Base-by-base conservation (phyloP, 495 filamentous ascomycete species). In the Penicillium crystallinum region DNA sequence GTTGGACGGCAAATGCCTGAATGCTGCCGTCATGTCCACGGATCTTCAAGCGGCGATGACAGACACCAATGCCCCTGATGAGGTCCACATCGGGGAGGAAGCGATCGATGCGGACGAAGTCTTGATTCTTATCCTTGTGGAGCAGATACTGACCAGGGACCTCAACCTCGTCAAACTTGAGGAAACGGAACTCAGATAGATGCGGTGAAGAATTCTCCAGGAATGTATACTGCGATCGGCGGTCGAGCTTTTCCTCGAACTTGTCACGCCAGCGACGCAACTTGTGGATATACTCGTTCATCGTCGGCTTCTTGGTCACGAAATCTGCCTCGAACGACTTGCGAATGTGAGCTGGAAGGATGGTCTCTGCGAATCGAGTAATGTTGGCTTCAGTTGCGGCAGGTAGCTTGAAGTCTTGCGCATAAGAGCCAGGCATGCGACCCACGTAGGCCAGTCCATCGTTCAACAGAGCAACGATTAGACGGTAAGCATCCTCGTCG, bases 131-230 rank as follows among this genome's bases (percentile, higher is more conserved):
- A 65, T 99, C 95, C 62, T 90, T 91, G 67, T 95, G 95, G 57
- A 91, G 81, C 40, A 99, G 76, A 65, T 99, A 99, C 68, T 99
- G 95, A 2, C 95, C 95, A 1, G 95, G 95, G 38, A 99, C 84
- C 70, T 99, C 95, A 37, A 99, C 92, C 55, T 97, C 95, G 65
- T 99, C 95, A 57, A 97, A 96, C 65, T 96, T 97, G 63, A 90
- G 84, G 74, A 96, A 97, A 40, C 89, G 80, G 74, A 97, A 97
- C 65, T 97, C 95, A 72, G 89, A 96, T 39, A 99, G 81, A 59
- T 93, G 87, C 18, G 87, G 87, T 22, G 89, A 95, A 65, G 86
- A 93, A 25, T 68, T 74, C 66, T 97, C 95, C 15, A 99, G 75
- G 53, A 77, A 78, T 41, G 88, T 80, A 11, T 76, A 77, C 50